Percentiles rank a stretch among this genome's conserved stretches.
Evolutionary conservation across 2,329 filamentous ascomycete species (phyloP).

Genomic region (Colletotrichum lentis): DNA sequence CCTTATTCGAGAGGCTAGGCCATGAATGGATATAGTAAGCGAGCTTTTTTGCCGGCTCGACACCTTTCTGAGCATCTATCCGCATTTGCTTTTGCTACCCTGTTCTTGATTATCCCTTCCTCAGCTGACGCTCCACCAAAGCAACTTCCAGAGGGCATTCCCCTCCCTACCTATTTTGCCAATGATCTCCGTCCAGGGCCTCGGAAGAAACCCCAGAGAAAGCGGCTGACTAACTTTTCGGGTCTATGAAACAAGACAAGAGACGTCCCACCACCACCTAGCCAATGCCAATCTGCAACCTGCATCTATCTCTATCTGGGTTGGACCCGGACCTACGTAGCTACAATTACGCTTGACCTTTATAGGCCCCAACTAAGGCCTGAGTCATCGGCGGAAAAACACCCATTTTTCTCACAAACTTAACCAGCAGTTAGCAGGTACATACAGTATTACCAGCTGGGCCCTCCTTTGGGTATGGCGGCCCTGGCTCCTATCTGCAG

Average conservation of each 20-base stretch:
- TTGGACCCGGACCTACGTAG: neutral
- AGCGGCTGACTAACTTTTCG: constrained; percentile 7
- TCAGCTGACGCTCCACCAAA: neutral
- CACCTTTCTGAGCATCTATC: neutral
- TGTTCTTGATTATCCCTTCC: neutral
- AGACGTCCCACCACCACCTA: neutral
- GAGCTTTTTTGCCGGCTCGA: neutral
- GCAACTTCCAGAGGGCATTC: neutral
- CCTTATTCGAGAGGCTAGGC: constrained; percentile 11
- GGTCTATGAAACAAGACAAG: constrained; percentile 17
- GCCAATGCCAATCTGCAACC: no score
- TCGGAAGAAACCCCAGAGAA: neutral
- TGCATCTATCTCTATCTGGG: neutral
- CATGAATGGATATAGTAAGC: constrained; percentile 27
- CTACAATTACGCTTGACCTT: no score
- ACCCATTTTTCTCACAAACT: no score
- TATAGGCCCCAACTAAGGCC: no score
- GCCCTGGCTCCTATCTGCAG: neutral
- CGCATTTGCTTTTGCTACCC: neutral
- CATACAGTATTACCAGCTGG: neutral
- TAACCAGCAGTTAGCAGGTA: no score
- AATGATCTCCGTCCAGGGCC: constrained; percentile 21
- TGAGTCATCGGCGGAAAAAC: no score
- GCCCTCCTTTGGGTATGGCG: neutral
- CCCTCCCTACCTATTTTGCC: neutral